These are phyloP conservation scores for Melampsora americana DNA, from an alignment of 1,284 basidiomycete genomes.

Conservation along the genomic window DNA sequence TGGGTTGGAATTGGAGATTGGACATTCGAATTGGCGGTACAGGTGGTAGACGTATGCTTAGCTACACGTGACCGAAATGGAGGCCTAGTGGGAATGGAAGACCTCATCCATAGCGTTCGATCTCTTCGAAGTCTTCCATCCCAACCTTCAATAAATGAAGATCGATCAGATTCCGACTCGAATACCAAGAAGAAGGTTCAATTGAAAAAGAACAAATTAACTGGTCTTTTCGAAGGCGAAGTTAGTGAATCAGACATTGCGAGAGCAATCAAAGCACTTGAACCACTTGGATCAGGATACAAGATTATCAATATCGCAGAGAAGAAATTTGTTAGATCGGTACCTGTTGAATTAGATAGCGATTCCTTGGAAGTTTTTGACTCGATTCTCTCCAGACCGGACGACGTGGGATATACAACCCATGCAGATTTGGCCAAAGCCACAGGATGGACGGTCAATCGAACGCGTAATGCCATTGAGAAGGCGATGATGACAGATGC, in stretches of 20 bases:
- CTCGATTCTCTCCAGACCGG: conserved; percentile 46
- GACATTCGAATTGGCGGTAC: conserved; percentile 91
- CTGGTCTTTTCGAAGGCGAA: conserved; percentile 20
- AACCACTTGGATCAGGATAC: conserved; percentile 84
- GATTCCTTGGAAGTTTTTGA: conserved; percentile 55
- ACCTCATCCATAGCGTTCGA: conserved; percentile 74
- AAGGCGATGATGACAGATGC: conserved; percentile 87
- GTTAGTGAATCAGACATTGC: conserved; percentile 79
- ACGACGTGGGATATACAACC: conserved; percentile 67
- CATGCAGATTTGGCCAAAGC: conserved; percentile 62
- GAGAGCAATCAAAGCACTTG: conserved; percentile 78
- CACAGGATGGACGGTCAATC: conserved; percentile 70
- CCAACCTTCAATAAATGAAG: neutral
- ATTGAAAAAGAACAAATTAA: neutral
- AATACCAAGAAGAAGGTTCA: neutral
- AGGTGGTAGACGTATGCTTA: conserved; percentile 94
- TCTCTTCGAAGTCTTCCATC: conserved; percentile 65
- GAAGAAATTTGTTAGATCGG: conserved; percentile 55
- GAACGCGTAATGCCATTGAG: conserved; percentile 73
- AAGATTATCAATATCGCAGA: conserved; percentile 69
- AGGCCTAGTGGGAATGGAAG: conserved; percentile 82
- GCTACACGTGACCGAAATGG: conserved; percentile 83
- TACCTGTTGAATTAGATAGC: conserved; percentile 54
- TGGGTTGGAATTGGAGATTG: conserved; percentile 82
- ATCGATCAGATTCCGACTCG: neutral